Percentiles rank a stretch among this genome's conserved stretches.
phyloP scores from a whole-genome alignment of 345 rosid species.

The Hirschfeldia incana region DNA sequence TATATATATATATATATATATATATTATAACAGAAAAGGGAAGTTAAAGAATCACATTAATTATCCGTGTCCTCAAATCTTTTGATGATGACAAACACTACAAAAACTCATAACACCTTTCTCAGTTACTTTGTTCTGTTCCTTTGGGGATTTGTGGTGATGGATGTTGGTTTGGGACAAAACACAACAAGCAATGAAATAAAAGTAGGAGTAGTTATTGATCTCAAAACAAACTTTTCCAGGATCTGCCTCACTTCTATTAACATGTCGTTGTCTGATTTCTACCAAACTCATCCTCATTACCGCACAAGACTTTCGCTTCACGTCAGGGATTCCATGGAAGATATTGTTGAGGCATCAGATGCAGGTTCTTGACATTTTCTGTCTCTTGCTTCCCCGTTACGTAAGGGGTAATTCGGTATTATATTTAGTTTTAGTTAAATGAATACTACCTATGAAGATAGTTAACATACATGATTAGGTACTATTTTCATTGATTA shows the following conservation, averaged over 20 bases:
- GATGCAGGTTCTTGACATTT: background rate
- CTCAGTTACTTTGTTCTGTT: background rate
- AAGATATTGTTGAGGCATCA: no score
- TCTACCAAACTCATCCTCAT: no score
- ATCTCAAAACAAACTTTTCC: no score
- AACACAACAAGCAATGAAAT: no score
- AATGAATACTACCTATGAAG: background rate
- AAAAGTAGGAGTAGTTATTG: no score
- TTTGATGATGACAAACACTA: background rate
- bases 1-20: no score
- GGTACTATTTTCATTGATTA: background rate
- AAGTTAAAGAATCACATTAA: no score
- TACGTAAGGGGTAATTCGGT: background rate
- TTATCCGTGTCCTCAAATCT: no score
- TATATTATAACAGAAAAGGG: background rate
- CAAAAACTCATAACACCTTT: constrained; percentile 10
- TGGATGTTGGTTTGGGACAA: constrained; percentile 1
- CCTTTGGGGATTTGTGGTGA: background rate
- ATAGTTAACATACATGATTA: background rate
- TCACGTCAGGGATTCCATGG: no score
- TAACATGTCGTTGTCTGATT: no score
- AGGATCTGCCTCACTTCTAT: no score
- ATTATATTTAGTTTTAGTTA: background rate
- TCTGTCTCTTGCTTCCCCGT: constrained; percentile 4
- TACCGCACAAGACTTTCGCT: no score